Evolutionary conservation across 495 filamentous ascomycete genomes (phyloP).

Genomic region (Chlorociboria aeruginascens): DNA sequence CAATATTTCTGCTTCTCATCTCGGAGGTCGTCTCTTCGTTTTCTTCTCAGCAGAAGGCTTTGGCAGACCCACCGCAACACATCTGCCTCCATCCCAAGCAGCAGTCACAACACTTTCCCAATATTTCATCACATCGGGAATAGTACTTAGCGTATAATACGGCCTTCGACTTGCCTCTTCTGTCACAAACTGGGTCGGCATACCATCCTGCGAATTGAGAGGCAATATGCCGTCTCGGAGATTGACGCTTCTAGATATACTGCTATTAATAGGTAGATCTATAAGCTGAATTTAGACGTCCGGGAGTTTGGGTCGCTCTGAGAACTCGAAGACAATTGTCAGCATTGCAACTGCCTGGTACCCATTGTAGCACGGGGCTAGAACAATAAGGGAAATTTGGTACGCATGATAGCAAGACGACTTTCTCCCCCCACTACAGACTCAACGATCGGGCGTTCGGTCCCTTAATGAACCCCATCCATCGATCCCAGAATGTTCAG

Average conservation of each 20-base stretch:
- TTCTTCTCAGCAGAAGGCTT: no score
- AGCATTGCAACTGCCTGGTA: constrained; percentile 5
- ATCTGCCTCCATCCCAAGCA: constrained; percentile 12
- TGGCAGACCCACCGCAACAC: not conserved
- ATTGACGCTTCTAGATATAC: constrained; percentile 19
- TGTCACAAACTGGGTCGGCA: constrained; percentile 13
- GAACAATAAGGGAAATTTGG: not conserved
- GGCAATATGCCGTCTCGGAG: constrained; percentile 29
- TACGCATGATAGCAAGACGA: no score
- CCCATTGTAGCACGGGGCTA: constrained; percentile 1
- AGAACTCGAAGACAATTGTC: constrained; percentile 16
- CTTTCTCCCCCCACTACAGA: no score
- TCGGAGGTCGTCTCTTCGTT: no score
- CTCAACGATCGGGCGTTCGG: no score
- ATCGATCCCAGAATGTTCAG: no score
- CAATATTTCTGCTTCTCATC: no score
- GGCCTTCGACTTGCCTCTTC: constrained; percentile 18
- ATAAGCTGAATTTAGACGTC: constrained; percentile 1
- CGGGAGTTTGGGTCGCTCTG: constrained; percentile 5
- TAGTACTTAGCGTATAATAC: constrained; percentile 13
- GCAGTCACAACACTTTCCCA: constrained; percentile 16
- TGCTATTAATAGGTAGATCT: constrained; percentile 3
- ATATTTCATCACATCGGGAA: constrained; percentile 11
- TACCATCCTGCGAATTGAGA: constrained; percentile 23
- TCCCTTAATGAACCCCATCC: no score